Evolutionary conservation across 2,329 filamentous ascomycete genomes (phyloP), one percentile per base, ranked within the genome.

Genomic region (Phoma sp.): DNA sequence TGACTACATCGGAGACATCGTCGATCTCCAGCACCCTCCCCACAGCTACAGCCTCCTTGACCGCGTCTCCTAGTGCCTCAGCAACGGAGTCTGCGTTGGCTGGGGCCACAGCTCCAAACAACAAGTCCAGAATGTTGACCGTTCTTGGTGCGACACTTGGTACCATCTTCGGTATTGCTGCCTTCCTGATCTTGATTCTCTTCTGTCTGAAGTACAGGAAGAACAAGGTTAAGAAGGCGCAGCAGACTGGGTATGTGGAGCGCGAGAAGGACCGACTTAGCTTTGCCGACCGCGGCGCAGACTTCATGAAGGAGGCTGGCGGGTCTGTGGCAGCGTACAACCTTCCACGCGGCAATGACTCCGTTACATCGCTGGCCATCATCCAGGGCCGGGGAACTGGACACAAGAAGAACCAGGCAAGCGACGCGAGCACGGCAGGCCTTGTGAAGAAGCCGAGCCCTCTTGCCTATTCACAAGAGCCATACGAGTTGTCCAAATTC

Each of bases 91-190:
- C 76, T 35, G 71, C 69, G 25, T 71, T 69, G 36, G 62, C 63
- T 47, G 60, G 58, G 40, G 64, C 52, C 37, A 62, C 52, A 42
- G 47, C 69, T 56, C 71, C 66, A 27, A 71, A 71, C 54, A 74
- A 71, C 58, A 75, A 81, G 60, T 66, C 70, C 78, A 82, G 74
- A 62, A 86, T 75, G 68, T 61, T 81, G 48, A 77, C 86, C 7
- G 88, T 96, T 25, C 82, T 97, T 1, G 93, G 90, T 30, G 90
- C 90, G 45, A 90, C 90, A 0, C 81, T 98, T 1, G 92, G 93
- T 10, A 86, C 88, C n/a, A 86, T 96, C 22, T 83, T 90, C 47
- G 91, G 89, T 14, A 78, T 91, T 47, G 86, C 89, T 18, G 76
- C 86, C 0, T 70, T 96, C 6, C 78, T 96, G n/a, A 80, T 89